A percentile compares a stretch with the other conserved stretches of the same genome.
phyloP scores from a whole-genome alignment of 2,329 filamentous ascomycete genomes.

The Chaetomium strumarium region DNA sequence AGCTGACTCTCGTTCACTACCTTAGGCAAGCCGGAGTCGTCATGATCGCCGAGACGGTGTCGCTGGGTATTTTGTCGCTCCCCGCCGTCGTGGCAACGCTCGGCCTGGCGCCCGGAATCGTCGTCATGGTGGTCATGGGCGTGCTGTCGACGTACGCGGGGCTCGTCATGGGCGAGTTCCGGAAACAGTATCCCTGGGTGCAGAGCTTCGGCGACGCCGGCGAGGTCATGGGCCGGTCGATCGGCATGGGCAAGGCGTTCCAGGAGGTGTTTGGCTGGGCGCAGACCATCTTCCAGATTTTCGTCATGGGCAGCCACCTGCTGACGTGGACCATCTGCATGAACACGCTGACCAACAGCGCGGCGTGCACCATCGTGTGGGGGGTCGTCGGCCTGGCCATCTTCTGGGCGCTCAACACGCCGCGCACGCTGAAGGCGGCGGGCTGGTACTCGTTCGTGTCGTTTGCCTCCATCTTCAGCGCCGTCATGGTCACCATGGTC shows the following conservation, averaged over 20 bases:
- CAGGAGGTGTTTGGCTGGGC: constrained; percentile 54
- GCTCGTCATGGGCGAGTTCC: constrained; percentile 58
- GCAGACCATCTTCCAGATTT: constrained; percentile 57
- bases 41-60: constrained; percentile 40
- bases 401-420: constrained; percentile 54
- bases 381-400: constrained; percentile 53
- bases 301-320: constrained; percentile 65
- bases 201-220: constrained; percentile 62
- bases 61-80: constrained; percentile 59
- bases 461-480: constrained; percentile 51
- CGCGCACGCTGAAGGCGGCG: constrained; percentile 57
- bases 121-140: constrained; percentile 61
- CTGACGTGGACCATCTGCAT: constrained; percentile 62
- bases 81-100: constrained; percentile 68
- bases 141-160: constrained; percentile 63
- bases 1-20: constrained; percentile 8
- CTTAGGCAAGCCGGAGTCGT: constrained; percentile 41
- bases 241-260: constrained; percentile 46
- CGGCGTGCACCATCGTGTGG: constrained; percentile 59
- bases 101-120: constrained; percentile 66
- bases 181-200: constrained; percentile 62
- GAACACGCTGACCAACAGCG: constrained; percentile 56
- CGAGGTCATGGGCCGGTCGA: constrained; percentile 44
- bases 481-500: constrained; percentile 59
- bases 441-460: constrained; percentile 56